Conservation (phyloP, 2,329 filamentous ascomycete genomes). For the Nothomitra cinnamomea region DNA sequence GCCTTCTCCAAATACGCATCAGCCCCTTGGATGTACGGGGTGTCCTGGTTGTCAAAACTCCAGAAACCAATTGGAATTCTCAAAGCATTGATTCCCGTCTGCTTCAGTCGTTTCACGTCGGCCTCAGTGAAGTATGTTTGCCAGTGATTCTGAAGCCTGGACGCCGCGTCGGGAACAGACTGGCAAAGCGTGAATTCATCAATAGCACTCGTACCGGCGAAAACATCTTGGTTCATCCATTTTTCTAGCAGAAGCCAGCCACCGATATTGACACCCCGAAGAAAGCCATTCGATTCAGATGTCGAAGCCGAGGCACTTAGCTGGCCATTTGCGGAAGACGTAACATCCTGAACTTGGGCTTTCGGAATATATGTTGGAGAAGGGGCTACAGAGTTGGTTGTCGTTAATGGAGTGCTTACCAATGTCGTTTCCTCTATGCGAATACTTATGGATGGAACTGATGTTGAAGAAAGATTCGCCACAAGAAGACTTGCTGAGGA, state of each 20-base stretch:
- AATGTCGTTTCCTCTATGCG: too few relatives aligned
- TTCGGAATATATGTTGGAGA: too few relatives aligned
- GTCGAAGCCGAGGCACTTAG: not conserved
- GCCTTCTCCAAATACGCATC: conserved; percentile 36
- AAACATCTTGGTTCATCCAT: conserved; percentile 7
- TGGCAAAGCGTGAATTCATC: conserved; percentile 22
- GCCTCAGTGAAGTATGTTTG: conserved; percentile 30
- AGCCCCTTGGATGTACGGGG: conserved; percentile 34
- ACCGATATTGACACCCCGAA: conserved; percentile 30
- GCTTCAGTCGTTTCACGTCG: conserved; percentile 39
- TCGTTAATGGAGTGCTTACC: too few relatives aligned
- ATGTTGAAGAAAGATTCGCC: too few relatives aligned
- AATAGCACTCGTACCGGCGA: conserved; percentile 9
- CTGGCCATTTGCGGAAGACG: not conserved
- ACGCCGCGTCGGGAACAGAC: conserved; percentile 27
- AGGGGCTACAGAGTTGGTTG: too few relatives aligned
- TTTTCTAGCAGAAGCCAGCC: conserved; percentile 33
- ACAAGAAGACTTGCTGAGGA: too few relatives aligned
- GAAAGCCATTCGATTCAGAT: not conserved
- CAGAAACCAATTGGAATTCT: conserved; percentile 42
- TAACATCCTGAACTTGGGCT: not conserved
- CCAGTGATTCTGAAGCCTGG: conserved; percentile 32
- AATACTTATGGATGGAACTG: too few relatives aligned
- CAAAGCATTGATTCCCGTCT: conserved; percentile 40
- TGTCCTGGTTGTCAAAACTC: conserved; percentile 34